Conservation (phyloP, 1,284 basidiomycete species). For the Heterobasidion irregulare region DNA sequence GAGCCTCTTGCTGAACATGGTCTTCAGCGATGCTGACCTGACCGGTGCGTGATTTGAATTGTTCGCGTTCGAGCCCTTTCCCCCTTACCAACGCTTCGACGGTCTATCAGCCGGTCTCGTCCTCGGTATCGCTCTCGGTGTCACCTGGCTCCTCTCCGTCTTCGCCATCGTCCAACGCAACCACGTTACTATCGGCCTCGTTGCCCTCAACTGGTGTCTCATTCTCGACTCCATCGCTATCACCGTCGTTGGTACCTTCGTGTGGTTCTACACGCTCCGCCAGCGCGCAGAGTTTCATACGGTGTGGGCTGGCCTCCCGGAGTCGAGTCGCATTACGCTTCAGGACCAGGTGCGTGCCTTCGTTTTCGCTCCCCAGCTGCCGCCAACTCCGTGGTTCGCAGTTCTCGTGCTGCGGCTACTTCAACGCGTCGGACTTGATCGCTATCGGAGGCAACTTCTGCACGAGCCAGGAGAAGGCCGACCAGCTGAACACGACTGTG, state of each 20-base stretch:
- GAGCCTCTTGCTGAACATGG: constrained; percentile 62
- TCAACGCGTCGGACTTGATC: constrained; percentile 51
- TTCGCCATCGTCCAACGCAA: constrained; percentile 63
- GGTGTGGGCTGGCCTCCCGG: constrained; percentile 41
- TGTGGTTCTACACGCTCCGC: constrained; percentile 75
- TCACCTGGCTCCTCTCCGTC: constrained; percentile 63
- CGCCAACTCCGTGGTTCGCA: constrained; percentile 18
- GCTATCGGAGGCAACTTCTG: constrained; percentile 59
- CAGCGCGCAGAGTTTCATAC: constrained; percentile 59
- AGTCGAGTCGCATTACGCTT: constrained; percentile 43
- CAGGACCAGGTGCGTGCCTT: constrained; percentile 58
- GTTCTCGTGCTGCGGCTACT: constrained; percentile 81
- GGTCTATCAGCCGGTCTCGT: constrained; percentile 49
- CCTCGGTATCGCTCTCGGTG: constrained; percentile 60
- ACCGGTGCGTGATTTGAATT: constrained; percentile 36
- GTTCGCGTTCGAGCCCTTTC: neutral
- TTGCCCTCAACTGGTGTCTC: constrained; percentile 67
- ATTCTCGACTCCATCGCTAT: constrained; percentile 51
- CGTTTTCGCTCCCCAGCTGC: neutral
- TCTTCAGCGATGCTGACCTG: constrained; percentile 48
- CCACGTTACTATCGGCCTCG: constrained; percentile 57
- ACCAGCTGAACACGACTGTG: constrained; percentile 34
- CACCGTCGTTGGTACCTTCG: constrained; percentile 53
- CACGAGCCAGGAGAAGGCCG: constrained; percentile 38
- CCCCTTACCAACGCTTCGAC: neutral